Percentiles rank a stretch among this genome's conserved stretches.
These are phyloP conservation scores for Geranomyces variabilis DNA, from an alignment of 192 early-diverging fungal genomes.

Conservation along the genomic window DNA sequence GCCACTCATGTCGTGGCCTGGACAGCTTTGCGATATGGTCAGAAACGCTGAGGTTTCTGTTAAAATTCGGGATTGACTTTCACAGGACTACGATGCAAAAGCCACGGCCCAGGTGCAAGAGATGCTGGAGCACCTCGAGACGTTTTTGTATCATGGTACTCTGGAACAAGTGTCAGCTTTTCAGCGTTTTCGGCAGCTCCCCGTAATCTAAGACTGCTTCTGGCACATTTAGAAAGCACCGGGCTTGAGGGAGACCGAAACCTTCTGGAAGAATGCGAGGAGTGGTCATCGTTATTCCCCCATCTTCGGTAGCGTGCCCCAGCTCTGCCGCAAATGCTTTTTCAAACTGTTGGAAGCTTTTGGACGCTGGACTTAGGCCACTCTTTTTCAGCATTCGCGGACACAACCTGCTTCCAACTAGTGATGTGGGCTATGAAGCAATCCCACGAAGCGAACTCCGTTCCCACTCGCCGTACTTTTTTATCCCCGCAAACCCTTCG, in stretches of 20 bases:
- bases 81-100: slow-evolving; percentile 42
- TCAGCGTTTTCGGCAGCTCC: not conserved
- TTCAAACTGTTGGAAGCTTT: not conserved
- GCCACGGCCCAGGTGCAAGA: slow-evolving; percentile 41
- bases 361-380: too few relatives aligned
- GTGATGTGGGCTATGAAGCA: slow-evolving; percentile 31
- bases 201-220: not conserved
- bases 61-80: not conserved
- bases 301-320: slow-evolving; percentile 35
- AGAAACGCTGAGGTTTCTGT: not conserved
- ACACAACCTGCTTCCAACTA: slow-evolving; percentile 13
- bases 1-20: not conserved
- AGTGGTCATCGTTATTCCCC: slow-evolving; percentile 47
- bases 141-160: slow-evolving; percentile 38
- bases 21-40: not conserved
- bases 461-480: slow-evolving; percentile 34
- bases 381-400: slow-evolving; percentile 19
- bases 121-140: slow-evolving; percentile 44
- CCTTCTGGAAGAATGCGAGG: slow-evolving; percentile 42
- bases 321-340: not conserved
- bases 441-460: slow-evolving; percentile 21
- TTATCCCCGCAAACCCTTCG: slow-evolving; percentile 19
- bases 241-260: slow-evolving; percentile 21
- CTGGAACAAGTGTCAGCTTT: slow-evolving; percentile 1
- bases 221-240: slow-evolving; percentile 15